phyloP scores from a whole-genome alignment of 2,329 filamentous ascomycete genomes.

The Fusarium aywerte region DNA sequence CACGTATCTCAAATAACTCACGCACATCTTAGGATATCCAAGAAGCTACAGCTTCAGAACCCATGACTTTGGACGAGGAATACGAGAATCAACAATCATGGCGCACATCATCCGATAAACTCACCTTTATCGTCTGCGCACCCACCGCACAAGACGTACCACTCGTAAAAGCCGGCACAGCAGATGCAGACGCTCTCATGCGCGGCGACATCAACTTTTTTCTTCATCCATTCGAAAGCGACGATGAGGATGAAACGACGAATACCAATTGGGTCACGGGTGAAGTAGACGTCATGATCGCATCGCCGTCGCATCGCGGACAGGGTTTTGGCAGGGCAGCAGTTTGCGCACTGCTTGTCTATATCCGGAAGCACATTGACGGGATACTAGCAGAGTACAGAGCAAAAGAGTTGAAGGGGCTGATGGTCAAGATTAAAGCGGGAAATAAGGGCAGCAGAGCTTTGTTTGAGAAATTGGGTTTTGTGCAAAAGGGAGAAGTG shows the following conservation, averaged over 20 bases:
- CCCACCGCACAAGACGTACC: conserved; percentile 48
- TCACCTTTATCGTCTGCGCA: conserved; percentile 88
- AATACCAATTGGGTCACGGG: conserved; percentile 60
- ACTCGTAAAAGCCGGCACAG: conserved; percentile 50
- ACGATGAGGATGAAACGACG: conserved; percentile 52
- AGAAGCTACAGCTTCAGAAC: conserved; percentile 87
- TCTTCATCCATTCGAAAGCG: conserved; percentile 68
- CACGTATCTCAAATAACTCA: neutral
- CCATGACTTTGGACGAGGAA: conserved; percentile 81
- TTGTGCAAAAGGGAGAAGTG: conserved; percentile 61
- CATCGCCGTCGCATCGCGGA: conserved; percentile 65
- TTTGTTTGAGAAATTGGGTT: conserved; percentile 64
- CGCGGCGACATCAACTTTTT: conserved; percentile 86
- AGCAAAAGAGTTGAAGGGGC: conserved; percentile 34
- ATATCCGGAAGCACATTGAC: conserved; percentile 65
- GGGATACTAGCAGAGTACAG: conserved; percentile 64
- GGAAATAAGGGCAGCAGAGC: conserved; percentile 63
- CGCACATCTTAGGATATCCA: conserved; percentile 73
- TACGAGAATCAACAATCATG: conserved; percentile 91
- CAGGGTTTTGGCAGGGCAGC: conserved; percentile 73
- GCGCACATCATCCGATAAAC: conserved; percentile 83
- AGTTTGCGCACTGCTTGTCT: conserved; percentile 75
- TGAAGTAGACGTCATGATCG: conserved; percentile 91
- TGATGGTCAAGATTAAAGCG: conserved; percentile 70
- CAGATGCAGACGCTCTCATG: conserved; percentile 69